Evolutionary conservation across 2,329 filamentous ascomycete genomes (phyloP), one percentile per base, ranked within the genome.

Genomic region (Penicillium brevicompactum): DNA sequence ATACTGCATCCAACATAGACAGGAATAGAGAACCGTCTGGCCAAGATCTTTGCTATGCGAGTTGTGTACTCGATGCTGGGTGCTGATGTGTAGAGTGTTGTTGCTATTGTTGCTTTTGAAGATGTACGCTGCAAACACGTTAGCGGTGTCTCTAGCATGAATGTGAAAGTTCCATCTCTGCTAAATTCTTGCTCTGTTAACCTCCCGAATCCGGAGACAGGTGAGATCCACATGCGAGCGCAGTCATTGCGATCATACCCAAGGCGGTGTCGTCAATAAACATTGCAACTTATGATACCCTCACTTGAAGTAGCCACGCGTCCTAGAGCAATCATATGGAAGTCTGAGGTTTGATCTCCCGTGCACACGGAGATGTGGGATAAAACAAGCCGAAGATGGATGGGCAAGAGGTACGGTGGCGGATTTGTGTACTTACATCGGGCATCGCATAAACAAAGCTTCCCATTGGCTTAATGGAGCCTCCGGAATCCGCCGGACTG

Each of bases 361-460:
- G 24, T 5, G 8, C 8, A 18, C 18, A 18, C 18, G 18, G 18
- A 27, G 24, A 27, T 8, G 24, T 27, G 24, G 24, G 24, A 27
- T 27, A 8, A 27, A 27, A 27, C 24, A 27, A 27, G 6, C 2
- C 37, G 4, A 10, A 13, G 5, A 37, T 42, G 18, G 4, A n/a
- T 37, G 45, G 4, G 16, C 4, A 37, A 32, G 49, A 3, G 7
- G 43, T 31, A 49, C 21, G 13, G 1, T 31, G 13, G 31, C 38
- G 14, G 38, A 16, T 2, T 21, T 14, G 21, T 42, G 30, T 49
- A 70, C 79, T 66, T 78, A 96, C 94, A 76, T 96, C 89, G 14
- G 94, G 93, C 72, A 99, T 84, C 2, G 92, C 90, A 71, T 96
- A 97, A 44, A 97, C 90, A 69, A 97, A 93, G 47, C 91, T 96